These are phyloP conservation scores for Mollisia scopiformis DNA, from an alignment of 2,329 filamentous ascomycete species.

Conservation along the genomic window DNA sequence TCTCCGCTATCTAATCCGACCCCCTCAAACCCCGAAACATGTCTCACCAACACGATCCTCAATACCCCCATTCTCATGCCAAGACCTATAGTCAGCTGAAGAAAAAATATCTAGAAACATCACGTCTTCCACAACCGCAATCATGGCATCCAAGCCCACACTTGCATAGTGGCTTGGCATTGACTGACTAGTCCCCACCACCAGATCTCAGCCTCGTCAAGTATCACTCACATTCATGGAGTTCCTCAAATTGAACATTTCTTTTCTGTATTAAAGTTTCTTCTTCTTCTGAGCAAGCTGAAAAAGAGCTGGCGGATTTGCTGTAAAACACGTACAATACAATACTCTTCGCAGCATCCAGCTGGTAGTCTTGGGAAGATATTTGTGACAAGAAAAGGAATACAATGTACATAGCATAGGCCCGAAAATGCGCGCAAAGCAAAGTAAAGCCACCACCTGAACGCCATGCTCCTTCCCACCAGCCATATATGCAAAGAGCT, in stretches of 20 bases:
- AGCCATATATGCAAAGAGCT: background rate
- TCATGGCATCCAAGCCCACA: background rate
- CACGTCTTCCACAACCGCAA: background rate
- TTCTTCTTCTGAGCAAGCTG: no score
- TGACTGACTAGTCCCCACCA: background rate
- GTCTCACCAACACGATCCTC: background rate
- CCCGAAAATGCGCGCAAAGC: background rate
- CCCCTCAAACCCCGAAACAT: no score
- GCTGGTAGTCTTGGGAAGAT: background rate
- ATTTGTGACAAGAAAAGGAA: background rate
- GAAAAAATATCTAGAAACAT: background rate
- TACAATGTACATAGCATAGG: background rate
- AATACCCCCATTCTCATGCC: no score
- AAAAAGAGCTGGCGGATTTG: no score
- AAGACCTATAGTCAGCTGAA: background rate
- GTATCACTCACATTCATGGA: no score
- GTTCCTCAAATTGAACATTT: no score
- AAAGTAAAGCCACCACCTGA: background rate
- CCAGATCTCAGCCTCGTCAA: no score
- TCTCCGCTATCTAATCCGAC: no score
- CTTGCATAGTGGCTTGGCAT: background rate
- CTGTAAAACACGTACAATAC: no score
- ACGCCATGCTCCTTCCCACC: background rate
- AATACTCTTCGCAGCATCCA: no score
- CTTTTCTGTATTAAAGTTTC: no score